Base-by-base conservation (phyloP, 257 asterid species). In the Solanum medicagineum region DNA sequence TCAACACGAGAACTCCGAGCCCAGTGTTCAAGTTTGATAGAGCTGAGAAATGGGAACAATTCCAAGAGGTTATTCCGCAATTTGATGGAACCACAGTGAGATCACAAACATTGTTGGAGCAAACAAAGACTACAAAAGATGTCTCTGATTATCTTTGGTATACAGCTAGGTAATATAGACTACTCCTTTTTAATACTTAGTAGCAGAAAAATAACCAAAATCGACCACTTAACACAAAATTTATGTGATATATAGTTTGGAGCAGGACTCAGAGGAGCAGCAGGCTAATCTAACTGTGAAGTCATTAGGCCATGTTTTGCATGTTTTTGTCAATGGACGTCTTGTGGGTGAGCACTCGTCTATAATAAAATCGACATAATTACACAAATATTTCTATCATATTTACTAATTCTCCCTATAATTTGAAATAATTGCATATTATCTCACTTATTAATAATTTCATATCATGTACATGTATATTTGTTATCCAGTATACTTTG, bases 81-180 rank as follows among this genome's bases (percentile, higher is more conserved):
- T 93, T 84, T 86, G 88, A 85, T 56, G 91, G 89, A 8, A 88
- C 94, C 49, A 54, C 88, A 3, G 8, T 90, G 44, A 87, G 90
- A 77, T 92, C 97, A 1, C 40, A 91, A 66, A 22, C 69, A 49
- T 85, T 96, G 91, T 87, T 96, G 54, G 99, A 94, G 87, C 99
- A 96, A 84, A 93, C 90, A 89, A 90, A 81, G 87, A 93, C 95
- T 19, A 96, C 99, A 19, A 92, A 91, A 90, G 99, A 96, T 90
- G 79, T 49, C 40, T 93, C 98, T 2, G 99, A 94, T 89, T 96
- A 96, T 86, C 88, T 96, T 59, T 96, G 99, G 99, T 96, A 94
- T 91, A 94, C 93, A 63, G 12, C 90, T 66, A 92, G 94, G 99
- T 96, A 88, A 4, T 36, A 36, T 36, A 36, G 42, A 36, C 6